Percentiles rank a stretch among this genome's conserved stretches.
These are phyloP conservation scores for Quillaja saponaria DNA, from an alignment of 306 rosid species.

Conservation along the genomic window DNA sequence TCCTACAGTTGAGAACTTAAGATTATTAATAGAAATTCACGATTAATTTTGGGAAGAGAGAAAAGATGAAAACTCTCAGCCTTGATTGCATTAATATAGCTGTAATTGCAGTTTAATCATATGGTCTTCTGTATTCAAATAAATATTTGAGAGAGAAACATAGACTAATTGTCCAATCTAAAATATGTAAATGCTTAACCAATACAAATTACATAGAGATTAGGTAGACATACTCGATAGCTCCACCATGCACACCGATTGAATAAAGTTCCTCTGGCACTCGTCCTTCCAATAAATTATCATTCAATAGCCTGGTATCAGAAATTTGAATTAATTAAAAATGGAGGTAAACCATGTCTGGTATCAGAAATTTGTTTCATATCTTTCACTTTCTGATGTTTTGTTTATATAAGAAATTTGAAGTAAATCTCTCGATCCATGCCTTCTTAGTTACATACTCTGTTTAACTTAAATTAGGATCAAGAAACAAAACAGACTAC, in stretches of 20 bases:
- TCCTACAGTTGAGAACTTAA: too few species aligned
- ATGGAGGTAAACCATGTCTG: slow-evolving; percentile 1
- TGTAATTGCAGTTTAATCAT: slow-evolving; percentile 21
- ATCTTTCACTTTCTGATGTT: not conserved
- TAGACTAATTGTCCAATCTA: slow-evolving; percentile 16
- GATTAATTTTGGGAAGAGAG: too few species aligned
- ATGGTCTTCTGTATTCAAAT: not conserved
- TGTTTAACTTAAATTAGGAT: too few species aligned
- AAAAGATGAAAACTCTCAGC: not conserved
- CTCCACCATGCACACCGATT: slow-evolving; percentile 93
- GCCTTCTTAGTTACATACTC: too few species aligned
- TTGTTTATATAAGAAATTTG: too few species aligned
- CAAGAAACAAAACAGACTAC: too few species aligned
- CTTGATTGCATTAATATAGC: slow-evolving; percentile 8
- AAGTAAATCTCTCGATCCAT: too few species aligned
- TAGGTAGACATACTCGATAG: slow-evolving; percentile 70
- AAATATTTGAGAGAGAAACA: not conserved
- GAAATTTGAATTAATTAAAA: slow-evolving; percentile 28
- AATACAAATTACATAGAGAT: slow-evolving; percentile 1
- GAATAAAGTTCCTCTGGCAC: slow-evolving; percentile 87
- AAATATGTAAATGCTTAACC: not conserved
- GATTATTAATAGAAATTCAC: too few species aligned
- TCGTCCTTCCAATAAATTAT: slow-evolving; percentile 76
- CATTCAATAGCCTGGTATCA: slow-evolving; percentile 72
- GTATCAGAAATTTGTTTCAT: not conserved